These are phyloP conservation scores for Russula emetica DNA, from an alignment of 768 basidiomycete species.

Conservation along the genomic window DNA sequence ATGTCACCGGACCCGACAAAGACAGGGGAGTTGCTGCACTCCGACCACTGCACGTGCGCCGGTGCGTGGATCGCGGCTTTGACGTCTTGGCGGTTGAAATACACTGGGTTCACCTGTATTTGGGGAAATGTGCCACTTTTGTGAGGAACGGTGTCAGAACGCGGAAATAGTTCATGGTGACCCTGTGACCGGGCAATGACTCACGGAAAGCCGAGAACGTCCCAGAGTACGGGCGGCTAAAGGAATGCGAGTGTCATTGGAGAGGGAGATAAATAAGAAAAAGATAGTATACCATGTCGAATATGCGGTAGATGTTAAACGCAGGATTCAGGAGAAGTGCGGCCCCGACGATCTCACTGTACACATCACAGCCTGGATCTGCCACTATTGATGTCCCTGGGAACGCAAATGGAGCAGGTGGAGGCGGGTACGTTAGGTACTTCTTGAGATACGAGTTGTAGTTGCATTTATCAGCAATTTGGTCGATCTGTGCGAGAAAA, in stretches of 20 bases:
- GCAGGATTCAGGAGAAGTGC: constrained; percentile 25
- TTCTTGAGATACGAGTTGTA: constrained; percentile 21
- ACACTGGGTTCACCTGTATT: constrained; percentile 23
- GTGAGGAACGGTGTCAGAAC: background rate
- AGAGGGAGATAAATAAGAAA: no score
- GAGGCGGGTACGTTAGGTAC: constrained; percentile 25
- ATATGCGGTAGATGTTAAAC: constrained; percentile 25
- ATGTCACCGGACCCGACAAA: constrained; percentile 12
- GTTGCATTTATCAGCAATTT: constrained; percentile 15
- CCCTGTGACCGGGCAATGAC: background rate
- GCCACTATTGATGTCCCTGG: constrained; percentile 15
- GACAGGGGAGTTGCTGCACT: constrained; percentile 19
- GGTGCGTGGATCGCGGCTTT: constrained; percentile 28
- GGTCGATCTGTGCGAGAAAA: constrained; percentile 21
- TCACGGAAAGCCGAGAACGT: constrained; percentile 27
- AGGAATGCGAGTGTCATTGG: background rate
- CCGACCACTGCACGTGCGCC: constrained; percentile 21
- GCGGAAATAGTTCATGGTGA: no score
- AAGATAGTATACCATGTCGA: constrained; percentile 20
- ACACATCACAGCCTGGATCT: constrained; percentile 22
- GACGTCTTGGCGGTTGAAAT: constrained; percentile 27
- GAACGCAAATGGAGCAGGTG: constrained; percentile 21
- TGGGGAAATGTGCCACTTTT: constrained; percentile 25
- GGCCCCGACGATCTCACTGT: background rate
- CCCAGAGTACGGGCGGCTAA: constrained; percentile 25